Percentiles rank a stretch among this genome's conserved stretches.
Conservation (phyloP, 192 early-diverging fungal species). For the Gryganskiella cystojenkinii region DNA sequence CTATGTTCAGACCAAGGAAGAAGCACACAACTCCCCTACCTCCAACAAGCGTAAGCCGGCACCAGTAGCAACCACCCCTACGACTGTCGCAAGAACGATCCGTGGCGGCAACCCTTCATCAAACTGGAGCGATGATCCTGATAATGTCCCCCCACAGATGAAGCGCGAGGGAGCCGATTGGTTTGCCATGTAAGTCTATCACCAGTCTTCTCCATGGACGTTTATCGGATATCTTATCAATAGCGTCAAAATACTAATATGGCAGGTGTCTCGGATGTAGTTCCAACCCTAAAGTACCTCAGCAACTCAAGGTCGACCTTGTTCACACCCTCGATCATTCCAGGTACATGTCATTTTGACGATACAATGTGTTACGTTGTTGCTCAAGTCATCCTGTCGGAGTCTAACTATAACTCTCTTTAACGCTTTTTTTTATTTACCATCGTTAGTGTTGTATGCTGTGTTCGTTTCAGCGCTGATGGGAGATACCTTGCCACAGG, state of each 20-base stretch:
- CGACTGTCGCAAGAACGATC: conserved; percentile 29
- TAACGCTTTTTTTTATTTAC: conserved; percentile 56
- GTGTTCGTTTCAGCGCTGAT: conserved; percentile 94
- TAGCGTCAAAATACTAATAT: too few species aligned
- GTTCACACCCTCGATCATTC: conserved; percentile 67
- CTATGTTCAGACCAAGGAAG: conserved; percentile 38
- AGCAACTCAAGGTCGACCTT: conserved; percentile 72
- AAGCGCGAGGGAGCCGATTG: conserved; percentile 89
- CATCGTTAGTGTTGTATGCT: conserved; percentile 90
- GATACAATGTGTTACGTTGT: too few species aligned
- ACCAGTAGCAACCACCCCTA: conserved; percentile 23
- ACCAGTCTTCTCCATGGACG: too few species aligned
- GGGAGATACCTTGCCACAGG: conserved; percentile 94
- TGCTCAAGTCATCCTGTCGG: too few species aligned
- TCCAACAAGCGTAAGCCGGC: conserved; percentile 43
- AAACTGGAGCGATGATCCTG: conserved; percentile 78
- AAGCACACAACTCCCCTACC: conserved; percentile 13
- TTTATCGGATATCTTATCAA: too few species aligned
- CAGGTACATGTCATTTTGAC: conserved; percentile 38
- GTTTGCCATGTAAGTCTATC: conserved; percentile 78
- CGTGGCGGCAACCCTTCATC: conserved; percentile 54
- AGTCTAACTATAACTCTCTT: too few species aligned
- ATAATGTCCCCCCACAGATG: conserved; percentile 75
- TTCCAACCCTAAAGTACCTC: conserved; percentile 73
- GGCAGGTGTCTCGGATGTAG: too few species aligned